phyloP scores from a whole-genome alignment of 2,329 filamentous ascomycete genomes.

The Aspergillus calidoustus region DNA sequence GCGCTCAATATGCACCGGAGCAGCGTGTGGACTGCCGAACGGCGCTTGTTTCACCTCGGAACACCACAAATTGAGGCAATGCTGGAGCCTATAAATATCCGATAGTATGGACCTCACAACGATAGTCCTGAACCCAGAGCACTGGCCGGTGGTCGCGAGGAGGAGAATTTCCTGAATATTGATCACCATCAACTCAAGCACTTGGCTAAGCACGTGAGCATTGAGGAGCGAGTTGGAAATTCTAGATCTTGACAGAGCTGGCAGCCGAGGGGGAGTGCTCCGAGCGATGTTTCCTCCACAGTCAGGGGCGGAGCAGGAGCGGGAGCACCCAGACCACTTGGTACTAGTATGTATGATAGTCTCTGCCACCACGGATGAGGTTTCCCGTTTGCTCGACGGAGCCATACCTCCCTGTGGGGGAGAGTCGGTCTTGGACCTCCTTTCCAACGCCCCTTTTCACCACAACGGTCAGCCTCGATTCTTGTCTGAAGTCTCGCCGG shows the following conservation, averaged over 20 bases:
- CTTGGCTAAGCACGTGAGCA: background rate
- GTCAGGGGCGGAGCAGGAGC: background rate
- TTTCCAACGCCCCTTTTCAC: constrained; percentile 1
- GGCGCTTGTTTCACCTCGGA: constrained; percentile 8
- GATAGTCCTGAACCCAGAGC: background rate
- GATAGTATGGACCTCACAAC: background rate
- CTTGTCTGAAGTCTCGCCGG: no score
- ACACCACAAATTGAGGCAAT: background rate
- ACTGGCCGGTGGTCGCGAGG: background rate
- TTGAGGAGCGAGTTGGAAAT: background rate
- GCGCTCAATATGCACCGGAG: background rate
- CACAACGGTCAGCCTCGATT: background rate
- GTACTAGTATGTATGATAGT: background rate
- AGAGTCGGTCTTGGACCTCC: background rate
- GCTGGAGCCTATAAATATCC: background rate
- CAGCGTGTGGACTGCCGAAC: background rate
- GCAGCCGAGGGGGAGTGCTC: background rate
- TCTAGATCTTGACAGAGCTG: background rate
- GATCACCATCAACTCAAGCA: background rate
- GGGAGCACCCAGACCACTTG: background rate
- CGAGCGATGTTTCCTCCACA: background rate
- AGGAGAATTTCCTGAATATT: background rate
- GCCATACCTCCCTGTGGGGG: background rate
- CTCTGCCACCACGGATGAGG: background rate
- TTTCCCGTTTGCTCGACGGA: background rate